phyloP scores from a whole-genome alignment of 352 stramenopile genomes.

The Phytophthora capsici region DNA sequence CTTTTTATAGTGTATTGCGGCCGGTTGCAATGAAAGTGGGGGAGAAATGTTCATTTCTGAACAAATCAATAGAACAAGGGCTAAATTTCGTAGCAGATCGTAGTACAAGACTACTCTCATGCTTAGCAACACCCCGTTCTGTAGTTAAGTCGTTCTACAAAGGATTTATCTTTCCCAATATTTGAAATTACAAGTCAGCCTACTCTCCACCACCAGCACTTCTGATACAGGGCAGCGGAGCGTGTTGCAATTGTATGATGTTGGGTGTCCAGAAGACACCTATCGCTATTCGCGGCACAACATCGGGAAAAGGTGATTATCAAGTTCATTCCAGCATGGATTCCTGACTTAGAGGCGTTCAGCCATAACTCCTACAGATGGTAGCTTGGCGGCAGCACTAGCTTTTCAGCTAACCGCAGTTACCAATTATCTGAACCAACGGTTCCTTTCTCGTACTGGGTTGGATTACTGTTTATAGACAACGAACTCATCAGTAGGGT shows the following conservation, averaged over 20 bases:
- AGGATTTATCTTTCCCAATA: constrained; percentile 87
- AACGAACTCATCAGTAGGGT: constrained; percentile 42
- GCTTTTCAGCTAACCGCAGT: constrained; percentile 89
- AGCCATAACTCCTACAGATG: constrained; percentile 92
- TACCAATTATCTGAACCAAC: constrained; percentile 92
- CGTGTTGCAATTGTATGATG: constrained; percentile 49
- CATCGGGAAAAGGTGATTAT: constrained; percentile 81
- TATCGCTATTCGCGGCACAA: constrained; percentile 74
- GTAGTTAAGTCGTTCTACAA: constrained; percentile 90
- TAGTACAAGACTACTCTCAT: too few relatives aligned
- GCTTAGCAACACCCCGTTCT: too few relatives aligned
- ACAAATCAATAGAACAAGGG: too few relatives aligned
- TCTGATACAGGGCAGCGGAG: constrained; percentile 24
- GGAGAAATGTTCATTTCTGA: constrained; percentile 21
- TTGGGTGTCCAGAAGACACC: constrained; percentile 33
- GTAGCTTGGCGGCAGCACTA: constrained; percentile 93
- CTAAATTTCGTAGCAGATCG: too few relatives aligned
- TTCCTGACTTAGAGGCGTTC: constrained; percentile 84
- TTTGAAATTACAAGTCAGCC: constrained; percentile 69
- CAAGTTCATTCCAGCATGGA: constrained; percentile 87
- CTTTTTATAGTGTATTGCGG: constrained; percentile 1
- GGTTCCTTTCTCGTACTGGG: constrained; percentile 93
- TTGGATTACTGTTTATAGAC: constrained; percentile 89
- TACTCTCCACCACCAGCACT: constrained; percentile 28
- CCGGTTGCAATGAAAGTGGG: background rate